These are phyloP conservation scores for Tricholomella constricta DNA, from an alignment of 768 basidiomycete genomes.

Conservation along the genomic window DNA sequence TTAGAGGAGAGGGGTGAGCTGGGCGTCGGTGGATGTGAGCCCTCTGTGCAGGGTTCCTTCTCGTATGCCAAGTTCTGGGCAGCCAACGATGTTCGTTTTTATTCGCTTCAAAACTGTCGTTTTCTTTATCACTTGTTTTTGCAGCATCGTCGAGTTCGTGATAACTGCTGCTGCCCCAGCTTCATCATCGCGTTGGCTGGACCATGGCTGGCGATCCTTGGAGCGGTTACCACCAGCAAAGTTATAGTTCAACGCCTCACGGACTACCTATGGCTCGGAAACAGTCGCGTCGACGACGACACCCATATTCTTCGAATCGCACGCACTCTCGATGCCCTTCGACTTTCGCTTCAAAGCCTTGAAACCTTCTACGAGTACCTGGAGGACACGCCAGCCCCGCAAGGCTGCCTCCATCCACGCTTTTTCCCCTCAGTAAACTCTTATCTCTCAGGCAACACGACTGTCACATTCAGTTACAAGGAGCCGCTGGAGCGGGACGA, in stretches of 20 bases:
- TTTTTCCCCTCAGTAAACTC: constrained; percentile 24
- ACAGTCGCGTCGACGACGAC: constrained; percentile 19
- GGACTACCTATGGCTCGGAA: constrained; percentile 32
- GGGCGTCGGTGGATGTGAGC: constrained; percentile 22
- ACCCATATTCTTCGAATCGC: constrained; percentile 18
- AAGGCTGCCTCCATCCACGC: constrained; percentile 14
- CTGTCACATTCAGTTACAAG: constrained; percentile 5
- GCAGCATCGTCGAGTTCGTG: constrained; percentile 15
- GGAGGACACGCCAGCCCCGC: not conserved
- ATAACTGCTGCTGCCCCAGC: constrained; percentile 28
- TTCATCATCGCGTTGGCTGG: constrained; percentile 35
- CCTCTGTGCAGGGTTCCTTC: constrained; percentile 21
- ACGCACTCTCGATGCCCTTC: constrained; percentile 26
- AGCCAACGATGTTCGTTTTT: constrained; percentile 5
- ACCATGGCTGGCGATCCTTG: constrained; percentile 34
- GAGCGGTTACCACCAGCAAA: constrained; percentile 26
- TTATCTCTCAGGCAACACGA: not conserved
- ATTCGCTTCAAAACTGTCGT: not conserved
- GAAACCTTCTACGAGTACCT: constrained; percentile 23
- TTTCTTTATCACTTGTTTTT: constrained; percentile 3
- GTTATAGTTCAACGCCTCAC: constrained; percentile 36
- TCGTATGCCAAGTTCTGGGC: constrained; percentile 16
- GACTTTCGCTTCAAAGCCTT: constrained; percentile 11
- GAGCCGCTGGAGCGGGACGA: not conserved
- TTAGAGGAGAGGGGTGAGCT: constrained; percentile 15